Base-by-base conservation (phyloP, 1,139 yeast genomes). In the Keqinozyma sinolaborantium region DNA sequence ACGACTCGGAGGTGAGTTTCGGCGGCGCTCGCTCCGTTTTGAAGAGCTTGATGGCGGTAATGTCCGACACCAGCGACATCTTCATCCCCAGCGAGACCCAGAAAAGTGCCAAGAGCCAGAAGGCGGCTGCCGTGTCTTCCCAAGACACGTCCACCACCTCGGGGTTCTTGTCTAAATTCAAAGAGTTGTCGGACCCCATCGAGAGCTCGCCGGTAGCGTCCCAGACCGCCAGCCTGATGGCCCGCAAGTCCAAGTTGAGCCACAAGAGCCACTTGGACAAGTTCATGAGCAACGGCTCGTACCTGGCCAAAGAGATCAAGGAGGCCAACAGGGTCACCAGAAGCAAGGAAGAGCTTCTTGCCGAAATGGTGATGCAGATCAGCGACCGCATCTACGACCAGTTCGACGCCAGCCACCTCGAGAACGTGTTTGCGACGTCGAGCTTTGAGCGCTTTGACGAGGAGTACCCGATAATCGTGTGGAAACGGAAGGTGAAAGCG, bases 291-390 rank as follows among this genome's bases (percentile, higher is more conserved):
- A 18, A 18, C 9, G 9, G 7, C 9, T 18, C 36, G 15, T 55
- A 48, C 26, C 39, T 60, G 3, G 33, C 50, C 7, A 61, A 60
- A 31, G 57, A 62, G 19, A 58, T 77, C 29, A 70, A 65, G 25
- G 70, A 66, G 23, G 79, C 67, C 1, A 82, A 82, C 47, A 70
- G 62, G 41, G 63, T 59, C 1, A 62, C 57, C 2, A 53, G 77
- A 27, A 58, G 67, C 24, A 77, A 73, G 43, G 76, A 67, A 4
- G 80, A 75, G 25, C 52, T 79, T 6, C 49, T 75, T 24, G 45
- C 56, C 3, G 78, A 75, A 40, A 76, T 81, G 70, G 59, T 65
- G 4, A 39, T 80, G 34, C 42, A 52, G 46, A 45, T 73, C 2
- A 45, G 40, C 2, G 13, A 19, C 7, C 9, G 10, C 9, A 10